Evolutionary conservation across 1,139 yeast species (phyloP), one percentile per base, ranked within the genome.

Genomic region (Kluyveromyces sp.): DNA sequence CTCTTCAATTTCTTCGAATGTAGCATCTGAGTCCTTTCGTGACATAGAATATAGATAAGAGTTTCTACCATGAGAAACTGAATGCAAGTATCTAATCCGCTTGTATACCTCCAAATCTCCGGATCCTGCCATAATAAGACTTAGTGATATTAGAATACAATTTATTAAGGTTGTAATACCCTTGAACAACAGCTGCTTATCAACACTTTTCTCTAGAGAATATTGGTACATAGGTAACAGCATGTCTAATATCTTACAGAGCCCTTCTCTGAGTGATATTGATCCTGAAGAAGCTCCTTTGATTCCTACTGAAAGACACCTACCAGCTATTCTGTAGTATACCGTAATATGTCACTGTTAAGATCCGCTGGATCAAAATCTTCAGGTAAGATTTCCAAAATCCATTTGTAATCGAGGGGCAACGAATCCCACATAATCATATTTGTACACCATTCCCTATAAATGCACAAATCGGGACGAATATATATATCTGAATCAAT

Each of bases 71-170:
- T 58, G 53, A 4, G 60, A 51, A 10, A 58, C 54, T 74, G 75
- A 83, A 60, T 87, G 88, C 34, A 88, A 65, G 26, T 76, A 75
- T 50, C 96, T 73, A 39, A 88, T 67, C 48, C 96, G 71, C 57
- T 92, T 74, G 55, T 92, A 77, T 0, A 83, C 77, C 46, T 80
- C 84, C 46, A 90, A 66, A 61, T 92, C 97, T 1, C 98, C 98
- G 26, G 90, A 79, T 1, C 96, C 96, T 1, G 96, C 90, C 88
- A 88, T 86, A 0, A 89, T 75, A 33, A 87, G 71, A 0, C 96
- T 77, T 10, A 78, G 66, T 21, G 92, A 76, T 8, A 89, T 64
- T 1, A 83, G 76, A 28, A 88, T 57, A 1, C 83, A 69, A 54
- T 81, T 80, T 48, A 81, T 78, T 35, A 83, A 71, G 42, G 75